These are phyloP conservation scores for Annulohypoxylon maeteangense DNA, from an alignment of 495 filamentous ascomycete species.

Conservation along the genomic window DNA sequence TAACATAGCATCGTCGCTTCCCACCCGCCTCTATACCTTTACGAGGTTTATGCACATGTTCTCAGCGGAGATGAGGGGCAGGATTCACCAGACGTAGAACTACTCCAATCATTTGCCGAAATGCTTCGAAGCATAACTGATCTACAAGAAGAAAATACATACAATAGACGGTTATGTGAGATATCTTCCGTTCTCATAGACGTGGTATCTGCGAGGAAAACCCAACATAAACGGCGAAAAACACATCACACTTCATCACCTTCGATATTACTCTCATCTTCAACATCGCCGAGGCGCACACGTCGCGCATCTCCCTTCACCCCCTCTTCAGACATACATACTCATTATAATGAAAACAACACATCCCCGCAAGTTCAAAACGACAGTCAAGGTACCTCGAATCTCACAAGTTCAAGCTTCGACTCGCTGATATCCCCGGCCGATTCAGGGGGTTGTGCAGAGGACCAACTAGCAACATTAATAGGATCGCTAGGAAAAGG, in stretches of 20 bases:
- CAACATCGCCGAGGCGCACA: neutral
- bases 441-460: slow-evolving; percentile 19
- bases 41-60: slow-evolving; percentile 11
- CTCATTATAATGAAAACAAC: neutral
- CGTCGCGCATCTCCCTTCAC: neutral
- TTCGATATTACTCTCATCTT: slow-evolving; percentile 1
- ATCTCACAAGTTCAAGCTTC: slow-evolving; percentile 4
- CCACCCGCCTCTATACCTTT: slow-evolving; percentile 32
- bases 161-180: slow-evolving; percentile 15
- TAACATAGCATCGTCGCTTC: slow-evolving; percentile 20
- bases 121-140: slow-evolving; percentile 22
- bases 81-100: slow-evolving; percentile 17
- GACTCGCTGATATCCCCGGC: slow-evolving; percentile 23
- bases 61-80: slow-evolving; percentile 3
- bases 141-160: slow-evolving; percentile 14
- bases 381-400: neutral
- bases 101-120: slow-evolving; percentile 22
- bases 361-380: neutral
- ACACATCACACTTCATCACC: slow-evolving; percentile 5
- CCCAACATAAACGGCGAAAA: slow-evolving; percentile 20
- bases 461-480: slow-evolving; percentile 17
- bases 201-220: slow-evolving; percentile 9
- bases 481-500: slow-evolving; percentile 20
- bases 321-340: neutral
- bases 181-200: slow-evolving; percentile 16